A percentile compares a stretch with the other conserved stretches of the same genome.
Conservation (phyloP, 331 rosid genomes). For the Malus hybrid region DNA sequence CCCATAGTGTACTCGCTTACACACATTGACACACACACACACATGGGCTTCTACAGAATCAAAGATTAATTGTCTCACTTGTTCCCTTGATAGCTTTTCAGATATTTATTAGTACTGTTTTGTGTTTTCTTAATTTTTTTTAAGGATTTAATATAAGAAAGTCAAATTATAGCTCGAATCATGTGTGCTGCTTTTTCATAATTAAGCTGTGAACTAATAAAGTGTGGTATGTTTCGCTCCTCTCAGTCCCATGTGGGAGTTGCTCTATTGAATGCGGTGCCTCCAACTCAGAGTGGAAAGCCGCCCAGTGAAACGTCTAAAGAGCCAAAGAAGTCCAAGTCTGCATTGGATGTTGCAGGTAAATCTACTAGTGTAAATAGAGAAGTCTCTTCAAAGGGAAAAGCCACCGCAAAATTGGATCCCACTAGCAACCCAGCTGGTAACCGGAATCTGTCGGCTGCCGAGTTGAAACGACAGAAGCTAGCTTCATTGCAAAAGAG, state of each 20-base stretch:
- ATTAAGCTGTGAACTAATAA: background rate
- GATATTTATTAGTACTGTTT: background rate
- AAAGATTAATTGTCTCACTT: background rate
- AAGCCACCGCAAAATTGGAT: constrained; percentile 34
- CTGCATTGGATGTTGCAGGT: constrained; percentile 46
- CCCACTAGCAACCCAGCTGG: constrained; percentile 36
- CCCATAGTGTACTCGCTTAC: background rate
- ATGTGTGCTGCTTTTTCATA: background rate
- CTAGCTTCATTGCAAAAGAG: constrained; percentile 49
- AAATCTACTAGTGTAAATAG: constrained; percentile 35
- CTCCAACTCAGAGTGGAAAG: constrained; percentile 55
- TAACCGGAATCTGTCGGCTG: constrained; percentile 57
- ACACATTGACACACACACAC: background rate
- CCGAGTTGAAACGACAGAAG: constrained; percentile 67
- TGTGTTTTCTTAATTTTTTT: background rate
- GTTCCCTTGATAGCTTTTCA: background rate
- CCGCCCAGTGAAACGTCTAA: constrained; percentile 44
- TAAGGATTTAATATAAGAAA: background rate
- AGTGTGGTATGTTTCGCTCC: background rate
- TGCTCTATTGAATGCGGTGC: constrained; percentile 79
- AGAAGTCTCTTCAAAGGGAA: constrained; percentile 68
- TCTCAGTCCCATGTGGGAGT: constrained; percentile 90
- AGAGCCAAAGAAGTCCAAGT: constrained; percentile 69
- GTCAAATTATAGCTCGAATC: background rate
- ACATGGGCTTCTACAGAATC: background rate